Percentiles rank a stretch among this genome's conserved stretches.
Evolutionary conservation across 148 eudicot species (phyloP).

Genomic region (Diospyros lotus): DNA sequence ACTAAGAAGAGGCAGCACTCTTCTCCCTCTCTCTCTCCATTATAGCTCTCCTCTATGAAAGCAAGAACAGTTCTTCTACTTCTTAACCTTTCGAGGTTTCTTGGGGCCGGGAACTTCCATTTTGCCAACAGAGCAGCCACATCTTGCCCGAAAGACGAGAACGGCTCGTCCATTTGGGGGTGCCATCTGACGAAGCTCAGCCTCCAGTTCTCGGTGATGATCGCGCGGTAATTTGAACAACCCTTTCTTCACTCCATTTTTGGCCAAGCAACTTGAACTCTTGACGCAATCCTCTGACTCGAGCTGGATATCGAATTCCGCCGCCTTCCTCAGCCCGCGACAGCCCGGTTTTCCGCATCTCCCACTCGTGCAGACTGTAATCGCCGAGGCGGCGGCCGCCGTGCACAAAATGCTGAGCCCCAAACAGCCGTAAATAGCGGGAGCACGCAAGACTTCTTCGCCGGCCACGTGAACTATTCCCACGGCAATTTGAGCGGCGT

Average conservation of each 20-base stretch:
- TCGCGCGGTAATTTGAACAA: conserved; percentile 65
- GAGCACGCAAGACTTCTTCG: conserved; percentile 59
- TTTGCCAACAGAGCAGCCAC: conserved; percentile 83
- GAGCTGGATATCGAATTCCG: conserved; percentile 76
- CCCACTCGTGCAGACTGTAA: conserved; percentile 43
- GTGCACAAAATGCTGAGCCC: conserved; percentile 62
- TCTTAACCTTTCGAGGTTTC: conserved; percentile 70
- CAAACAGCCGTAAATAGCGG: conserved; percentile 63
- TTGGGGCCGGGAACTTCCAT: conserved; percentile 84
- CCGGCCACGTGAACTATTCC: conserved; percentile 27
- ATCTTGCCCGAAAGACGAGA: conserved; percentile 63
- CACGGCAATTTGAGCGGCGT: conserved; percentile 30
- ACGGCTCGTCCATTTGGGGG: conserved; percentile 84
- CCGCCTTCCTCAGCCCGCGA: conserved; percentile 64
- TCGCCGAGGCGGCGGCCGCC: conserved; percentile 50
- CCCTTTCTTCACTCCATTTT: conserved; percentile 49
- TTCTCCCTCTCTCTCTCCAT: neutral
- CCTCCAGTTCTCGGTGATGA: conserved; percentile 68
- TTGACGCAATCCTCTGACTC: conserved; percentile 69
- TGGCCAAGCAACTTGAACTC: conserved; percentile 32
- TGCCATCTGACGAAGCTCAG: conserved; percentile 84
- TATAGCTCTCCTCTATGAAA: neutral
- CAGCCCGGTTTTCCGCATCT: conserved; percentile 68
- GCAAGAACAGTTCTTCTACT: conserved; percentile 24
- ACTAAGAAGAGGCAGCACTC: neutral